phyloP scores from a whole-genome alignment of 768 basidiomycete genomes.

The Mycena maculata region DNA sequence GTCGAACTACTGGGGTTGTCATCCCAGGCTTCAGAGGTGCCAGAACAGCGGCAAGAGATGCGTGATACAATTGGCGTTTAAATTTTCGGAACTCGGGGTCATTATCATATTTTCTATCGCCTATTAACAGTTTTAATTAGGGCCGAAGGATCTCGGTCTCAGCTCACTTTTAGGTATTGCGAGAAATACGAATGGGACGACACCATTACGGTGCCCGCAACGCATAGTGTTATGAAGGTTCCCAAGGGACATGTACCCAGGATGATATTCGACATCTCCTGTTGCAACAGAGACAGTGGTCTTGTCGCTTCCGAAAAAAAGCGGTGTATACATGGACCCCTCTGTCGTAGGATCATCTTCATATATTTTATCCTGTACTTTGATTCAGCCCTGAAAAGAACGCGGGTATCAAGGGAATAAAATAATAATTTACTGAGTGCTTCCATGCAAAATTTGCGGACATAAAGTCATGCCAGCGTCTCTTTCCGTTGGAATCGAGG shows the following conservation, averaged over 20 bases:
- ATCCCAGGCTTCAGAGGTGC: slow-evolving; percentile 25
- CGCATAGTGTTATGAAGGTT: slow-evolving; percentile 39
- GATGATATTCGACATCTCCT: slow-evolving; percentile 38
- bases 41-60: slow-evolving; percentile 6
- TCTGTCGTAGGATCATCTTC: slow-evolving; percentile 17
- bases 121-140: background rate
- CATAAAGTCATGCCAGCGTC: slow-evolving; percentile 50
- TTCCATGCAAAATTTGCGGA: slow-evolving; percentile 55
- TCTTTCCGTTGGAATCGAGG: slow-evolving; percentile 37
- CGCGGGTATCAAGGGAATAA: too few relatives aligned
- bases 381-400: background rate
- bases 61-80: slow-evolving; percentile 35
- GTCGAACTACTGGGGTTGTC: slow-evolving; percentile 30
- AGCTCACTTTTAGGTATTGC: slow-evolving; percentile 46
- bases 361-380: slow-evolving; percentile 14
- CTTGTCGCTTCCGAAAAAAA: slow-evolving; percentile 42
- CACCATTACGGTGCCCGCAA: slow-evolving; percentile 38
- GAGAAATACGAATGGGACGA: slow-evolving; percentile 41
- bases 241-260: slow-evolving; percentile 37
- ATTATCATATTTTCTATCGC: slow-evolving; percentile 25
- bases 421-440: slow-evolving; percentile 49
- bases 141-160: background rate
- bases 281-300: slow-evolving; percentile 43
- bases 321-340: slow-evolving; percentile 16
- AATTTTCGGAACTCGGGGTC: slow-evolving; percentile 29